Evolutionary conservation across 1,139 yeast genomes (phyloP).

Genomic region (Taphrina wiesneri): DNA sequence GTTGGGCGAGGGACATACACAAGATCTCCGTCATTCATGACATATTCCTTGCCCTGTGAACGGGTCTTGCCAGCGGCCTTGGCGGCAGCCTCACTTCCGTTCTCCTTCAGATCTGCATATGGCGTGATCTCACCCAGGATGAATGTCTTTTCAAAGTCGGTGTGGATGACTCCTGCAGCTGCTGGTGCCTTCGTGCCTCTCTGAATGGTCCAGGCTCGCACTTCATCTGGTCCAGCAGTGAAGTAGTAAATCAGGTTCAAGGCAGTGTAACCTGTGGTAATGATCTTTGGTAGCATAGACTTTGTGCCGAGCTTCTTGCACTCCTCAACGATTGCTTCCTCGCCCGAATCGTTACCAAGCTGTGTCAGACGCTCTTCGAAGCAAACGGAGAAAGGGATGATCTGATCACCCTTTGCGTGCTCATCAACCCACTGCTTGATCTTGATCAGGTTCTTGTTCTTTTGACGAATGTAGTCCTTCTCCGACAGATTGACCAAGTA

Average conservation of each 20-base stretch:
- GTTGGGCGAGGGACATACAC: slow-evolving; percentile 55
- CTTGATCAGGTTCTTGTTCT: slow-evolving; percentile 87
- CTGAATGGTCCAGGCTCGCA: slow-evolving; percentile 88
- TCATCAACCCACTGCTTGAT: slow-evolving; percentile 97
- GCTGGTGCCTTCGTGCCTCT: slow-evolving; percentile 79
- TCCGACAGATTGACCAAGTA: slow-evolving; percentile 93
- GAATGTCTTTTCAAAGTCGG: slow-evolving; percentile 51
- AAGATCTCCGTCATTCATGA: slow-evolving; percentile 87
- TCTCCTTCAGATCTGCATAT: slow-evolving; percentile 77
- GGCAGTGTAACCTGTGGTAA: slow-evolving; percentile 65
- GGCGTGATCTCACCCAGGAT: slow-evolving; percentile 76
- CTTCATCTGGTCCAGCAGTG: slow-evolving; percentile 89
- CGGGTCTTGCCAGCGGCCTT: slow-evolving; percentile 90
- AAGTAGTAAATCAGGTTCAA: slow-evolving; percentile 77
- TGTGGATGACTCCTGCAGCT: slow-evolving; percentile 92
- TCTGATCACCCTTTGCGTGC: slow-evolving; percentile 89
- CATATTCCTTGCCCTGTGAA: slow-evolving; percentile 96
- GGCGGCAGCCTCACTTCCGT: slow-evolving; percentile 74
- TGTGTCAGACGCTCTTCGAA: slow-evolving; percentile 90
- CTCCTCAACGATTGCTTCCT: slow-evolving; percentile 90
- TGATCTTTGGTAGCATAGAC: slow-evolving; percentile 86
- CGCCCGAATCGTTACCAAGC: slow-evolving; percentile 62
- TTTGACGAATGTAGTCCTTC: slow-evolving; percentile 92
- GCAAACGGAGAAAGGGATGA: slow-evolving; percentile 90
- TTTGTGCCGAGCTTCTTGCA: slow-evolving; percentile 80